These are phyloP conservation scores for Platanthera zijinensis DNA, from an alignment of 106 monocot genomes.

Conservation along the genomic window DNA sequence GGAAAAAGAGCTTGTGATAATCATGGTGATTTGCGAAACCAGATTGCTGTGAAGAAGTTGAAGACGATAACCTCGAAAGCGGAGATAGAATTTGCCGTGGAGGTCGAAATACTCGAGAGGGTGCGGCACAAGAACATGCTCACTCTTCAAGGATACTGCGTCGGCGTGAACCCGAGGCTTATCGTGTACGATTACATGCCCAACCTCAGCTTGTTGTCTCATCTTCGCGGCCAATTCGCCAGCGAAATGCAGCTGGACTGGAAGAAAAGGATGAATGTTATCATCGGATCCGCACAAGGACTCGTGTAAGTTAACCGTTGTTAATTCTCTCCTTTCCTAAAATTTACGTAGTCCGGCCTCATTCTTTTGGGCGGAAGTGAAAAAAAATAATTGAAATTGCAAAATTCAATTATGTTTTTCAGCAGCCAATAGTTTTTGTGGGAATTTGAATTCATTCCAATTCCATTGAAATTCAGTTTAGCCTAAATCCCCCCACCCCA, in stretches of 20 bases:
- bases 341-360: too few relatives aligned
- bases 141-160: conserved; percentile 39
- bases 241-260: conserved; percentile 28
- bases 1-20: too few relatives aligned
- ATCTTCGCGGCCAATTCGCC: conserved; percentile 42
- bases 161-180: conserved; percentile 24
- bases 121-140: conserved; percentile 54
- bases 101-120: conserved; percentile 43
- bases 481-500: too few relatives aligned
- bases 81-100: conserved; percentile 50
- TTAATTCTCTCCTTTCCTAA: too few relatives aligned
- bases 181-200: conserved; percentile 71
- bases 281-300: conserved; percentile 37
- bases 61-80: conserved; percentile 44
- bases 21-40: background rate
- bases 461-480: too few relatives aligned
- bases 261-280: conserved; percentile 24
- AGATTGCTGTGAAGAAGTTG: conserved; percentile 68
- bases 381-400: too few relatives aligned
- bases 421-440: too few relatives aligned
- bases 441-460: too few relatives aligned
- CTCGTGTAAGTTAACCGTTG: conserved; percentile 18
- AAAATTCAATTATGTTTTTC: too few relatives aligned
- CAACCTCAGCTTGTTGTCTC: conserved; percentile 44
- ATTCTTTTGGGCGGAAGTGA: too few relatives aligned